Evolutionary conservation across 768 basidiomycete species (phyloP), one percentile per base, ranked within the genome.

Genomic region (Tricholoma sp.): DNA sequence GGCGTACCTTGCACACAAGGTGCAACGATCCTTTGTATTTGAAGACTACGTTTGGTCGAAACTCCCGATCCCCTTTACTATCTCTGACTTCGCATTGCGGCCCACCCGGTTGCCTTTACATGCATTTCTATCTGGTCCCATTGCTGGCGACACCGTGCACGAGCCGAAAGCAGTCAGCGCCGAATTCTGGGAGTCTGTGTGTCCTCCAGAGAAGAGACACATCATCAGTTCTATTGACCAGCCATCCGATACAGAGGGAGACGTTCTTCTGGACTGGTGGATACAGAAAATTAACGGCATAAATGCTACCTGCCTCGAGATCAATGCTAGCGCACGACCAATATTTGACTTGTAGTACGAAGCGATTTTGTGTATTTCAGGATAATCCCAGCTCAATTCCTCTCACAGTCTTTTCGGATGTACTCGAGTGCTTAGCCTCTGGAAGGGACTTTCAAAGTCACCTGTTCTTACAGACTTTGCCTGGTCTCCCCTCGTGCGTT

Each of bases 1-100:
- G 63, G 76, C 77, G 8, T 76, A 83, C 61, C 69, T 83, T 10
- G 80, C 83, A 0, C 73, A 79, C 31, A 61, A 66, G 21, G 63
- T 79, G 5, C 76, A 81, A 56, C 68, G 81, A 9, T 78, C 79
- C 0, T 84, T 76, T 57, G 83, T 84, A 1, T 85, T 84, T 56
- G 79, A 82, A 55, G 82, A 83, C 61, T 83, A 82, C 56, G 74
- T 72, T 16, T 84, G 82, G 82, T 82, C 83, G 0, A 78, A 76
- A 37, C 59, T 71, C 0, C 77, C 81, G 1, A 64, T 79, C 24
- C 77, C 79, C 1, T 83, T 79, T 66, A 78, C 79, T 2, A 52
- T 82, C 0, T 80, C 81, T 55, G 79, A 77, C 56, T 74, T 79
- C 41, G 70, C 76, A 0, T 68, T 83, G 46, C 72, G 81, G 16